These are phyloP conservation scores for Spinellus fusiger DNA, from an alignment of 192 early-diverging fungal species.

Conservation along the genomic window DNA sequence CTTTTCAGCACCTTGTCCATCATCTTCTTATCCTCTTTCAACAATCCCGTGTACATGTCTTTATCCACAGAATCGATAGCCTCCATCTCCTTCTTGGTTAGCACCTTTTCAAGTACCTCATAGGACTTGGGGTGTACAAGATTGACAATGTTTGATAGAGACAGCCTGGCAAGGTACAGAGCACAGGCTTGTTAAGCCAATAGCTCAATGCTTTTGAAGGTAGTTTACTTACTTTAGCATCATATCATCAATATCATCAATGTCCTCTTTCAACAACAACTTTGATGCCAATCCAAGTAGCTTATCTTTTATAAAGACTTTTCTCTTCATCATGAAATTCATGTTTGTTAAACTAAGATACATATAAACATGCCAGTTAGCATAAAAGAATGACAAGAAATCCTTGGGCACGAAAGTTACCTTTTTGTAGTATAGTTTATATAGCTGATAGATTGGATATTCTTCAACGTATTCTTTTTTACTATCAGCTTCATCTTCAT, in stretches of 20 bases:
- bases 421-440: background rate
- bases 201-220: background rate
- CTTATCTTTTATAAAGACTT: background rate
- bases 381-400: background rate
- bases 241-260: background rate
- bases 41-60: constrained; percentile 2
- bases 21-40: constrained; percentile 5
- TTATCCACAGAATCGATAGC: constrained; percentile 2
- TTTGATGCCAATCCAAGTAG: background rate
- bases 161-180: background rate
- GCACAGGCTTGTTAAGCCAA: background rate
- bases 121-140: constrained; percentile 6
- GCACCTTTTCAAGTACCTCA: constrained; percentile 6
- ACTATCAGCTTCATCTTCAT: background rate
- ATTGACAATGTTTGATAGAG: constrained; percentile 4
- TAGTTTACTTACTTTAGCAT: constrained; percentile 1
- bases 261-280: background rate
- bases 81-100: constrained; percentile 9
- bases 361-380: constrained; percentile 1
- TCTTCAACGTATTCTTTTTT: background rate
- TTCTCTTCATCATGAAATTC: constrained; percentile 5
- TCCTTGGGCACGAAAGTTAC: background rate
- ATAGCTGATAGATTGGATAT: background rate
- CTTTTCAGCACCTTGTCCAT: constrained; percentile 8
- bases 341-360: background rate